Conservation (phyloP, 148 eudicot species). For the Spergularia bocconei region DNA sequence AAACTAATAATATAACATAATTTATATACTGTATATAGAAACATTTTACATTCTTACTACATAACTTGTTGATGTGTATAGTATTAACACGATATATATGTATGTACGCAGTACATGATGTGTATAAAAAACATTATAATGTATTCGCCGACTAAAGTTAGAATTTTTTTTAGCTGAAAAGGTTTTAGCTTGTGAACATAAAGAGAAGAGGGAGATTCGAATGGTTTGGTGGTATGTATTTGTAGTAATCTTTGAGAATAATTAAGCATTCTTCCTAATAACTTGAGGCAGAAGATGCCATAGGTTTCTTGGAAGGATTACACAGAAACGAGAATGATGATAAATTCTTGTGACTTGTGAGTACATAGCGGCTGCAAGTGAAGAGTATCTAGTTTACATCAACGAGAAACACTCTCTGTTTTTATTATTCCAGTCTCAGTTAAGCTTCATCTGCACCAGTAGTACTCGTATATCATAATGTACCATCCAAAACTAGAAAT, state of each 20-base stretch:
- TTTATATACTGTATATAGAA: too few relatives aligned
- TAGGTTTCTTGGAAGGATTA: not conserved
- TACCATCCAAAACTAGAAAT: not conserved
- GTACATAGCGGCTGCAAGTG: conserved; percentile 36
- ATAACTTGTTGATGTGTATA: too few relatives aligned
- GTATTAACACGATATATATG: too few relatives aligned
- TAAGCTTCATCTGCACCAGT: not conserved
- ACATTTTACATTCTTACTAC: too few relatives aligned
- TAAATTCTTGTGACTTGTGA: conserved; percentile 21
- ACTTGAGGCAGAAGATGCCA: not conserved
- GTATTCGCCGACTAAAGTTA: too few relatives aligned
- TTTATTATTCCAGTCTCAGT: conserved; percentile 17
- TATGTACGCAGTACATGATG: too few relatives aligned
- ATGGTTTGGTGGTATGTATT: too few relatives aligned
- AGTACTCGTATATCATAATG: not conserved
- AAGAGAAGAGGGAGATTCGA: too few relatives aligned
- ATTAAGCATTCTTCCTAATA: too few relatives aligned
- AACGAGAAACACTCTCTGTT: not conserved
- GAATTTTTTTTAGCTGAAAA: not conserved
- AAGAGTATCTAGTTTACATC: conserved; percentile 14
- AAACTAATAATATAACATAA: too few relatives aligned
- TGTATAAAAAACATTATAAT: too few relatives aligned
- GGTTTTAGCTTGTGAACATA: not conserved
- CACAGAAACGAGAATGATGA: not conserved
- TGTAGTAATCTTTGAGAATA: too few relatives aligned